Evolutionary conservation across 345 rosid species (phyloP), one percentile per base, ranked within the genome.

Genomic region (Raphanus raphanistrum): DNA sequence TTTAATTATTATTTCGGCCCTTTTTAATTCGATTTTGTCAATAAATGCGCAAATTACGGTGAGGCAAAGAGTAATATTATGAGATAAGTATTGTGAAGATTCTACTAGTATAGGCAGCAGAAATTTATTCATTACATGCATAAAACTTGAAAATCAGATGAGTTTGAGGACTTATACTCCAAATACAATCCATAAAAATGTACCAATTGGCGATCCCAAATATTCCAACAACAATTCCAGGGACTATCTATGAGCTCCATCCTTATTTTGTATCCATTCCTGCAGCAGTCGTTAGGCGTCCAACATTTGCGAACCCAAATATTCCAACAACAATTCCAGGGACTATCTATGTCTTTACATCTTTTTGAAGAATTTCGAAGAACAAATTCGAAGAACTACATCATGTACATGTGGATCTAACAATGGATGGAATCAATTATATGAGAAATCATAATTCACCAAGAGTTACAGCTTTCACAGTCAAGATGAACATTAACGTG

Each of bases 321-420:
- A 88, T 91, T 63, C 89, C 89, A 0, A 87, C 90, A 8, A 91
- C 87, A 77, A 87, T 85, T 45, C 86, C 82, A 0, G 91, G 90
- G 73, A 87, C 79, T n/a, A 86, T 80, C 81, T 88, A 45, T 5
- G 90, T n/a, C n/a, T n/a, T n/a, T n/a, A n/a, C n/a, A n/a, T n/a
- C n/a, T n/a, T n/a, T n/a, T n/a, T n/a, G n/a, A n/a, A n/a, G n/a
- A n/a, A n/a, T n/a, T n/a, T n/a, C n/a, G n/a, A n/a, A n/a, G n/a
- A n/a, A n/a, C n/a, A n/a, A n/a, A n/a, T n/a, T n/a, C n/a, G n/a
- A n/a, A n/a, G n/a, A n/a, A n/a, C n/a, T n/a, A n/a, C n/a, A n/a
- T n/a, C n/a, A n/a, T n/a, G n/a, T n/a, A n/a, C n/a, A n/a, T n/a
- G n/a, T n/a, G n/a, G n/a, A n/a, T n/a, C n/a, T n/a, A n/a, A n/a